phyloP scores from a whole-genome alignment of 768 basidiomycete species.

The Naganishia vishniacii region DNA sequence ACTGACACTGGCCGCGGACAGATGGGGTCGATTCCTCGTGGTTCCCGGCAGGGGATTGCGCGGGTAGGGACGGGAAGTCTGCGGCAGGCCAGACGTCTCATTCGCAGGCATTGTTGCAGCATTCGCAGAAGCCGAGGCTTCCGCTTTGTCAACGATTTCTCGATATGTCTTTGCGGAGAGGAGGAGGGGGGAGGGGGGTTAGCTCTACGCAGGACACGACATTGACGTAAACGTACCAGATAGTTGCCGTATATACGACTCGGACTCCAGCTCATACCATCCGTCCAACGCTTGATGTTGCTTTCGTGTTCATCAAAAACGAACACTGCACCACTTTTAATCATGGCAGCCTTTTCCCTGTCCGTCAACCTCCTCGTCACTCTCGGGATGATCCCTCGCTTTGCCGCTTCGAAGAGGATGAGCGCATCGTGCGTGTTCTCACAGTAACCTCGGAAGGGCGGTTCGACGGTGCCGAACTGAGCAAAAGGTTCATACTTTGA shows the following conservation, averaged over 20 bases:
- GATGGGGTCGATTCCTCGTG: slow-evolving; percentile 5
- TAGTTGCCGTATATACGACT: slow-evolving; percentile 91
- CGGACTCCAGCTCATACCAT: slow-evolving; percentile 94
- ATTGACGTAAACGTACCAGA: too few species aligned
- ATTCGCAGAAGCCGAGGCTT: neutral
- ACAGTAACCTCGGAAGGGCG: slow-evolving; percentile 90
- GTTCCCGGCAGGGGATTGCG: slow-evolving; percentile 8
- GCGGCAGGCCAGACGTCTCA: neutral
- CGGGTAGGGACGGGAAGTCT: neutral
- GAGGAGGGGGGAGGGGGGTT: too few species aligned
- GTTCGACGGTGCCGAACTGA: slow-evolving; percentile 52
- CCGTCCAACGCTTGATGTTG: slow-evolving; percentile 94
- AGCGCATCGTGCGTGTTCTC: slow-evolving; percentile 91
- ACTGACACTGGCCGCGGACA: slow-evolving; percentile 24
- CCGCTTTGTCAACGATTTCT: slow-evolving; percentile 60
- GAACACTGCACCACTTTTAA: slow-evolving; percentile 86
- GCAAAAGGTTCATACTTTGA: slow-evolving; percentile 15
- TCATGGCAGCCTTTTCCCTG: slow-evolving; percentile 76
- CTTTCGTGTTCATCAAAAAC: slow-evolving; percentile 97
- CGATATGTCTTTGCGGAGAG: slow-evolving; percentile 19
- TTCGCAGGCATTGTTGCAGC: neutral
- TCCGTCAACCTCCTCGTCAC: slow-evolving; percentile 89
- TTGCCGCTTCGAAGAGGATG: slow-evolving; percentile 91
- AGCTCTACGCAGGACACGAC: too few species aligned
- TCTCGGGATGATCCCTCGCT: slow-evolving; percentile 79